Percentiles rank a stretch among this genome's conserved stretches.
These are phyloP conservation scores for Pholiota molesta DNA, from an alignment of 768 basidiomycete genomes.

Conservation along the genomic window DNA sequence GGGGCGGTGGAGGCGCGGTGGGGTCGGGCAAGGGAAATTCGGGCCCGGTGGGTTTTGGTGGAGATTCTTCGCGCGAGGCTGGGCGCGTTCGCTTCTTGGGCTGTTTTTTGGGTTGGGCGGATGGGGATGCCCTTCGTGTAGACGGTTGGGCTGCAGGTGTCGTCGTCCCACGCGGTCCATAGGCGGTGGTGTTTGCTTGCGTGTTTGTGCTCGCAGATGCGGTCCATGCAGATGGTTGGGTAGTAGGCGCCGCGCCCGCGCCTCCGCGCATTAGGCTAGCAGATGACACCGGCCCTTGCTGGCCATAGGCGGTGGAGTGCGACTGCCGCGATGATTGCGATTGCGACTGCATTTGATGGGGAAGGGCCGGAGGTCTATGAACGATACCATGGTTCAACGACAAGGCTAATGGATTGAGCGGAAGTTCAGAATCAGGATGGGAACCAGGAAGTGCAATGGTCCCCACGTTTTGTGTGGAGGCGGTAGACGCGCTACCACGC, in stretches of 20 bases:
- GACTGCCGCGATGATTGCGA: neutral
- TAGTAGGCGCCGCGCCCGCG: neutral
- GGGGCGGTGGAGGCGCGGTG: slow-evolving; percentile 59
- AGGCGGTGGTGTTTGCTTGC: neutral
- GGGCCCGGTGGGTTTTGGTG: slow-evolving; percentile 52
- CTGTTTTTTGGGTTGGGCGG: slow-evolving; percentile 31
- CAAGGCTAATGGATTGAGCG: slow-evolving; percentile 78
- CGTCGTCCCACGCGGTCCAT: neutral
- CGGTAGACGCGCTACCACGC: slow-evolving; percentile 27
- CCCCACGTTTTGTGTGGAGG: slow-evolving; percentile 86
- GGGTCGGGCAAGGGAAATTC: slow-evolving; percentile 67
- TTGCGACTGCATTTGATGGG: neutral
- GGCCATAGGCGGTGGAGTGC: too few species aligned
- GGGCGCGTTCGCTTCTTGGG: slow-evolving; percentile 35
- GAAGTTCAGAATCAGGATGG: slow-evolving; percentile 86
- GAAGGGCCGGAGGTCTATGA: slow-evolving; percentile 41
- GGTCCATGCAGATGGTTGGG: neutral
- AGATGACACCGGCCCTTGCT: neutral
- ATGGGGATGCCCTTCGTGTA: neutral
- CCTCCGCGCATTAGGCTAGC: neutral
- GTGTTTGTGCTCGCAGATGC: neutral
- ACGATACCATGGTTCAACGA: slow-evolving; percentile 47
- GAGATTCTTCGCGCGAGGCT: slow-evolving; percentile 29
- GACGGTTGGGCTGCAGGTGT: neutral
- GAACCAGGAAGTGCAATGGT: slow-evolving; percentile 98